Base-by-base conservation (phyloP, 2,329 filamentous ascomycete species). In the Paraphaeosphaeria sporulosa region DNA sequence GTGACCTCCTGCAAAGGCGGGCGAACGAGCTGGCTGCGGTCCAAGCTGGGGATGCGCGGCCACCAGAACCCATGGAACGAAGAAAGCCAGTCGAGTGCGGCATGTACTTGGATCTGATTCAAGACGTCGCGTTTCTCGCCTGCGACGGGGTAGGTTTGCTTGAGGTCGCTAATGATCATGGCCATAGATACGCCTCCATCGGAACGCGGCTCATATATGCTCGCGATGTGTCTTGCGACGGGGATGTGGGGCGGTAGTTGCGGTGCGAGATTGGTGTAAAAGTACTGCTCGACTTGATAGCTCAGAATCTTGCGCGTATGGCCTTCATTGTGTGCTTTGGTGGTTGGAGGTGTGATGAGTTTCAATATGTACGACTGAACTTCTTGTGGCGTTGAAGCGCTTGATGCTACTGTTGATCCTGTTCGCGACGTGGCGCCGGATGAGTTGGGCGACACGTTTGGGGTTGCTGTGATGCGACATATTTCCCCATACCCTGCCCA, bases 261-360 rank as follows among this genome's bases (percentile, higher is more conserved):
- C 0, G 86, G 84, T 0, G 85, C 86, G 12, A 90, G 72, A 2
- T 83, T 71, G 1, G 77, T 78, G 70, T 91, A 91, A 64, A 91
- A 91, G 64, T 84, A 84, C 67, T 89, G 87, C 73, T 91, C 89
- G 3, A 89, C 86, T 48, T 87, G 81, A 64, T 91, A 91, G 69
- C 87, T 89, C 30, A 90, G 73, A 60, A 90, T 83, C 69, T 91
- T 91, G 7, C 89, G 83, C 0, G 86, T 66, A 64, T 90, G 88
- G 0, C 88, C 87, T 67, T 90, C 88, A 40, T 88, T 84, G 3
- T 76, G 52, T 5, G 64, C 57, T n/a, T 65, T 65, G 27, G 61
- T 66, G 0, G 42, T 73, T 57, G 86, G 86, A 7, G 86, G 86
- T 0, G 82, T 82, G 42, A 90, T 86, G 55, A 87, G 79, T 68